These are phyloP conservation scores for Podospora anserina DNA, from an alignment of 495 filamentous ascomycete genomes.

Conservation along the genomic window DNA sequence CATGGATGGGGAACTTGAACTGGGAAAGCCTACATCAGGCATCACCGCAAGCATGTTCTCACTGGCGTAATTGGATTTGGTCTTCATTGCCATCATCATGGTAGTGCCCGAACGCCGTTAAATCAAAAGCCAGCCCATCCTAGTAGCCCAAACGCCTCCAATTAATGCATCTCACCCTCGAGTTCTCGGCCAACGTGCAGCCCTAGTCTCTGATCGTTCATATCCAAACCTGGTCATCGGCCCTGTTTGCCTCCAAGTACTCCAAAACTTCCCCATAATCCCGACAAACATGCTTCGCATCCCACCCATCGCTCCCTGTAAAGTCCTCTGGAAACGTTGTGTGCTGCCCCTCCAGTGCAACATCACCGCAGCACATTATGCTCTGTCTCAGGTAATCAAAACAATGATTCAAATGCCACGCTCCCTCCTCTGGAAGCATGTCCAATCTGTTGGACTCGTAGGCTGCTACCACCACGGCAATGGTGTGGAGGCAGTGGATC, in stretches of 20 bases:
- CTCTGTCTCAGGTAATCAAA: slow-evolving; percentile 49
- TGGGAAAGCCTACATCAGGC: background rate
- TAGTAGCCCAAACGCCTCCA: background rate
- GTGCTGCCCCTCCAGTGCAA: slow-evolving; percentile 45
- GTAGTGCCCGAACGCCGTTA: background rate
- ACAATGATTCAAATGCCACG: slow-evolving; percentile 48
- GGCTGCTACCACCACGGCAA: slow-evolving; percentile 39
- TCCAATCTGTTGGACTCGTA: slow-evolving; percentile 30
- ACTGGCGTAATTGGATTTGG: background rate
- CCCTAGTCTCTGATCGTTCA: slow-evolving; percentile 12
- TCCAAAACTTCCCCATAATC: slow-evolving; percentile 37
- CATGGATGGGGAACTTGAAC: slow-evolving; percentile 6
- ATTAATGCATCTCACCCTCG: background rate
- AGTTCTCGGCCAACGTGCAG: too few species aligned
- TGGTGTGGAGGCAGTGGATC: slow-evolving; percentile 46
- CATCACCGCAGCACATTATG: slow-evolving; percentile 47
- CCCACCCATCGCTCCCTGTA: slow-evolving; percentile 46
- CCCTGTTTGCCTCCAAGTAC: slow-evolving; percentile 39
- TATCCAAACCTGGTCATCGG: slow-evolving; percentile 42
- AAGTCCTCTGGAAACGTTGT: slow-evolving; percentile 41
- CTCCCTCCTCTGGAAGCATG: slow-evolving; percentile 34
- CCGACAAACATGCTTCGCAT: slow-evolving; percentile 47
- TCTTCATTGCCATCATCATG: background rate
- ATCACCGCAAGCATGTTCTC: background rate
- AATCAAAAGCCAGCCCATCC: background rate